Conservation (phyloP, 495 filamentous ascomycete genomes). For the Terfezia boudieri region DNA sequence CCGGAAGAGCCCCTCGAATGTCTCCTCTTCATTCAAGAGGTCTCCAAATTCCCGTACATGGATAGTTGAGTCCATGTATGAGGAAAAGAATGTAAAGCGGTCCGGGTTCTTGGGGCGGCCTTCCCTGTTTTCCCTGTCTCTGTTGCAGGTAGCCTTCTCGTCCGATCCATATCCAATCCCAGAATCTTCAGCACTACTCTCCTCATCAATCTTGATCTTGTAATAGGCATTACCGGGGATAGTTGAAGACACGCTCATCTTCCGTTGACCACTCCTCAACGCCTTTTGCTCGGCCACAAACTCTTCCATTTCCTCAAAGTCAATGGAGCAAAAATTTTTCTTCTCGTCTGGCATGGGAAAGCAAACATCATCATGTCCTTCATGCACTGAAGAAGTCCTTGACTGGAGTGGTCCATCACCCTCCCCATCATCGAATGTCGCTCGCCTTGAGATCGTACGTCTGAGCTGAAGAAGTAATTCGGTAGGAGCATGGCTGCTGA, state of each 20-base stretch:
- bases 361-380: conserved; percentile 72
- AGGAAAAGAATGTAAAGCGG: conserved; percentile 90
- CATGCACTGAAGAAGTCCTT: conserved; percentile 9
- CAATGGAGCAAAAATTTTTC: conserved; percentile 13
- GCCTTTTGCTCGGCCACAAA: conserved; percentile 30
- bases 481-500: conserved; percentile 12
- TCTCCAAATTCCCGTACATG: conserved; percentile 75
- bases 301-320: conserved; percentile 20
- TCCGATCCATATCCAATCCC: conserved; percentile 72
- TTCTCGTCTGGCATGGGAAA: conserved; percentile 35
- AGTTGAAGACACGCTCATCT: conserved; percentile 37
- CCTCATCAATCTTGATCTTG: conserved; percentile 10
- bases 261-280: conserved; percentile 41
- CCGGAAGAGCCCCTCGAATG: conserved; percentile 67
- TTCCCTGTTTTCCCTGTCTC: neutral
- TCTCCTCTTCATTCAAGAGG: conserved; percentile 68
- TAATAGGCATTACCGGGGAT: neutral
- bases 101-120: conserved; percentile 28
- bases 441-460: conserved; percentile 22
- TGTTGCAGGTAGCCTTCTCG: conserved; percentile 39
- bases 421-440: conserved; percentile 29
- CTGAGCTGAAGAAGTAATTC: conserved; percentile 29
- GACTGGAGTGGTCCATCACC: conserved; percentile 9
- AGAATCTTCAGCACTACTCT: conserved; percentile 22
- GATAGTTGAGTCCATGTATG: conserved; percentile 72